Evolutionary conservation across 2,329 filamentous ascomycete genomes (phyloP).

Genomic region (Penicillium corylophilum): DNA sequence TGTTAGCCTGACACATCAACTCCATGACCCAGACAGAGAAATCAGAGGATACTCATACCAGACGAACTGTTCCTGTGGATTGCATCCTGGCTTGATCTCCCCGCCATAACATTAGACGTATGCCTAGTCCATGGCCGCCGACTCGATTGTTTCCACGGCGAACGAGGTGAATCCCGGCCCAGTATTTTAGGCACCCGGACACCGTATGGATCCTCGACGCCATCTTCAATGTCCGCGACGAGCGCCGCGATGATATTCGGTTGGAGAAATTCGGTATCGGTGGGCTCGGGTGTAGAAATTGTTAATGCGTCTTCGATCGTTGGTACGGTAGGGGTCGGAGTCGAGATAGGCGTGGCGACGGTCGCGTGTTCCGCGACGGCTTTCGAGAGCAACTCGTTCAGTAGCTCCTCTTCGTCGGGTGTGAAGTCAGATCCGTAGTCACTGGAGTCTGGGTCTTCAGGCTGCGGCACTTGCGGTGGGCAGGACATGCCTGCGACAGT

Average conservation of each 20-base stretch:
- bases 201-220: slow-evolving; percentile 38
- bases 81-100: slow-evolving; percentile 28
- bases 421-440: slow-evolving; percentile 66
- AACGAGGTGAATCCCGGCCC: slow-evolving; percentile 39
- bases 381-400: slow-evolving; percentile 53
- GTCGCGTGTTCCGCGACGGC: slow-evolving; percentile 37
- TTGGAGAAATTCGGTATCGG: slow-evolving; percentile 19
- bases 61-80: slow-evolving; percentile 25
- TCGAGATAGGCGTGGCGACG: slow-evolving; percentile 19
- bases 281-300: slow-evolving; percentile 1
- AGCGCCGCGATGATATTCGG: slow-evolving; percentile 15
- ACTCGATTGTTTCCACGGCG: slow-evolving; percentile 24
- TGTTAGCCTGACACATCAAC: slow-evolving; percentile 55
- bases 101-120: slow-evolving; percentile 18
- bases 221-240: slow-evolving; percentile 46
- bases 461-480: slow-evolving; percentile 16
- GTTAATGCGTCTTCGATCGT: slow-evolving; percentile 9
- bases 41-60: slow-evolving; percentile 28
- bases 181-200: slow-evolving; percentile 43
- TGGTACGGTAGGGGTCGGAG: slow-evolving; percentile 17
- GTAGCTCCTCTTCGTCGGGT: slow-evolving; percentile 54
- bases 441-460: slow-evolving; percentile 40
- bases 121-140: slow-evolving; percentile 20
- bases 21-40: slow-evolving; percentile 33
- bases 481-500: slow-evolving; percentile 35